phyloP scores from a whole-genome alignment of 176 grass and related monocot genomes.

The Avena eriantha region DNA sequence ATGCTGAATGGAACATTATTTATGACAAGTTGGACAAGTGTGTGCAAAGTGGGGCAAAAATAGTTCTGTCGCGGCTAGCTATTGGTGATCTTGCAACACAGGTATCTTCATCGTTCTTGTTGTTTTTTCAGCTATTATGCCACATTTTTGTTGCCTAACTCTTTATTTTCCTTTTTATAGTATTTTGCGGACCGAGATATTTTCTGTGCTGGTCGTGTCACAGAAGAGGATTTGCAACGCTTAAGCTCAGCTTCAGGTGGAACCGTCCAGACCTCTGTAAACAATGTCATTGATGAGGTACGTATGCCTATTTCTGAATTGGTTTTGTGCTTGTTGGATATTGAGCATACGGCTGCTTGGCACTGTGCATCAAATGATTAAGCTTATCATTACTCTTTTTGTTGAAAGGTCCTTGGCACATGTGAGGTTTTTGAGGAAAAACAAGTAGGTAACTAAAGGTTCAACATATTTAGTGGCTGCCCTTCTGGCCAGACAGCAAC shows the following conservation, averaged over 20 bases:
- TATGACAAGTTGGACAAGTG: conserved; percentile 99
- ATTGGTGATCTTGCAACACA: conserved; percentile 97
- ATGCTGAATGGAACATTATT: conserved; percentile 98
- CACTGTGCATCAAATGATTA: conserved; percentile 10
- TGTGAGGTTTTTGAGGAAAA: conserved; percentile 95
- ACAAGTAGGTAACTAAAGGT: conserved; percentile 95
- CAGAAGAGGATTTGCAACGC: conserved; percentile 88
- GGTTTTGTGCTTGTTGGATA: neutral
- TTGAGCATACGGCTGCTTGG: neutral
- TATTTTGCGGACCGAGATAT: conserved; percentile 92
- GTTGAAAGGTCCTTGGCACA: conserved; percentile 75
- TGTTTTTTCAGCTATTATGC: neutral
- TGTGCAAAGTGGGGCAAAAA: conserved; percentile 95
- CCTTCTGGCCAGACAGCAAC: conserved; percentile 90
- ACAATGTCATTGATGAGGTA: conserved; percentile 87
- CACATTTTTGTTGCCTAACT: conserved; percentile 7
- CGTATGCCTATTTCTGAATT: neutral
- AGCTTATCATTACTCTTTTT: conserved; percentile 32
- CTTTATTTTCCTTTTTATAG: conserved; percentile 46
- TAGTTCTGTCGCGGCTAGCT: conserved; percentile 81
- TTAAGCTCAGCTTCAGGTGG: conserved; percentile 86
- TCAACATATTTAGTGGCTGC: conserved; percentile 93
- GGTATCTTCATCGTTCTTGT: conserved; percentile 47
- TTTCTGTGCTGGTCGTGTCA: conserved; percentile 93
- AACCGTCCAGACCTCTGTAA: conserved; percentile 87